Evolutionary conservation across 371 early-diverging fungal genomes (phyloP).

Genomic region (Rhizomucor pusillus): DNA sequence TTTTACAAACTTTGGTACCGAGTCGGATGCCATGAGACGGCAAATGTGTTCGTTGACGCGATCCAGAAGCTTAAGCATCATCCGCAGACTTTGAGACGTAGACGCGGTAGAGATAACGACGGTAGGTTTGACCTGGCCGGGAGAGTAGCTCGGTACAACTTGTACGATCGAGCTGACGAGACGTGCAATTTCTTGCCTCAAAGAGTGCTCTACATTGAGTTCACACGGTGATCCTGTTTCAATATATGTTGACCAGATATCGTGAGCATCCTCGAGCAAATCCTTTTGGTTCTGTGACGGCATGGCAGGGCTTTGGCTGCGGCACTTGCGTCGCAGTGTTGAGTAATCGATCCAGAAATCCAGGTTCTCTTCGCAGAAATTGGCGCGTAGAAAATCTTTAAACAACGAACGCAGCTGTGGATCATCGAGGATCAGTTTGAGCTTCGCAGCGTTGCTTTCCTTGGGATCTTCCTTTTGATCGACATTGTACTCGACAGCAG

Average conservation of each 20-base stretch:
- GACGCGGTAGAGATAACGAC: conserved; percentile 40
- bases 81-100: conserved; percentile 34
- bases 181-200: conserved; percentile 46
- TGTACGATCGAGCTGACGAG: conserved; percentile 46
- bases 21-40: conserved; percentile 74
- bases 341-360: conserved; percentile 65
- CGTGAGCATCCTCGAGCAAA: conserved; percentile 58
- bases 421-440: conserved; percentile 62
- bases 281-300: conserved; percentile 32
- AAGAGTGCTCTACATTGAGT: conserved; percentile 54
- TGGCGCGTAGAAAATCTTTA: conserved; percentile 61
- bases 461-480: conserved; percentile 8
- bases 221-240: conserved; percentile 54
- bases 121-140: conserved; percentile 32
- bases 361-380: conserved; percentile 74
- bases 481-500: conserved; percentile 6
- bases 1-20: conserved; percentile 75
- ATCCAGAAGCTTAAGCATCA: conserved; percentile 60
- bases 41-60: conserved; percentile 70
- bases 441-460: conserved; percentile 21
- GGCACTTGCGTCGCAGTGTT: conserved; percentile 35
- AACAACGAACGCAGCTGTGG: conserved; percentile 58
- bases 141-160: conserved; percentile 35
- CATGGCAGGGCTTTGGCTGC: conserved; percentile 35
- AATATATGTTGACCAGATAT: conserved; percentile 62